Evolutionary conservation across 805 yeast genomes (phyloP), one percentile per base, ranked within the genome.

Genomic region (Candida xiaguanensis): DNA sequence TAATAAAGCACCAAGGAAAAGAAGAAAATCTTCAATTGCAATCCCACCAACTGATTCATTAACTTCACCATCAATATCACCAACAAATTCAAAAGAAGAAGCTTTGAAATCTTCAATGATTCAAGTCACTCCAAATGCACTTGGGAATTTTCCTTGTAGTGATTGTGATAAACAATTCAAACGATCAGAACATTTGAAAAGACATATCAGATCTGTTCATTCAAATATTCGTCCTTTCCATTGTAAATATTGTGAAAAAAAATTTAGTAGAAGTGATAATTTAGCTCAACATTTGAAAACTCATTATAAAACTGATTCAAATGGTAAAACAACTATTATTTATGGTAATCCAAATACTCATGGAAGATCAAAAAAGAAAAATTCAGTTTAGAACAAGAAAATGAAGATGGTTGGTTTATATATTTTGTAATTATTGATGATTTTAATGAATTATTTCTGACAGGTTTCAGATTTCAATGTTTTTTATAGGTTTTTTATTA

Each of bases 231-330:
- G 73, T 13, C 73, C 73, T 2, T 67, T 66, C 52, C 72, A 65
- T 43, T 67, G 73, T 51, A 66, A 66, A 43, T 64, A 61, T 46
- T 67, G 73, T 46, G 72, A 66, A 16, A 67, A 67, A 58, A 66
- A 65, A 52, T 67, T 67, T 41, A 56, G 63, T 38, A 49, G 73
- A 36, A 59, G 67, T 5, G 73, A 67, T 47, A 67, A 67, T 43
- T 58, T 67, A 53, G 71, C 71, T 5, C 73, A 67, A 45, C 73
- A 67, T 45, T 58, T 65, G 47, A 67, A 67, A 48, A 67, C 73
- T 5, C 73, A 67, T 41, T 61, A 59, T 47, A 60, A 59, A 40
- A 28, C 56, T 31, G 56, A 61, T 38, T 43, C 55, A 8, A 57
- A 59, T 38, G 69, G 69, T 12, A 75, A 43, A 27, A 39, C 23